Evolutionary conservation across 1,139 yeast genomes (phyloP).

Genomic region (Diutina catenulata): DNA sequence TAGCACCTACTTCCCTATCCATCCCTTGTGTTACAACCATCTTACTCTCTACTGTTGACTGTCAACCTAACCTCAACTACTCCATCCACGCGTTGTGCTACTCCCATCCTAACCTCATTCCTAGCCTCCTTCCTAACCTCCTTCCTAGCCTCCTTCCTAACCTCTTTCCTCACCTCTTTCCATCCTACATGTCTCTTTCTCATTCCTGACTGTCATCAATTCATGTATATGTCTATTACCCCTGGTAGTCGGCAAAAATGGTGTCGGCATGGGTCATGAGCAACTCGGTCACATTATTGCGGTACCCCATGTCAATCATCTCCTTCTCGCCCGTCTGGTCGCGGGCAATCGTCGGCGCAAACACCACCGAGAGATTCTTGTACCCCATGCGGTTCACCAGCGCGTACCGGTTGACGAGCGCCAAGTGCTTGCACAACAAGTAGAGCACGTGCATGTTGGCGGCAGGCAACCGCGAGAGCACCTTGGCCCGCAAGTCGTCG

Average conservation of each 20-base stretch:
- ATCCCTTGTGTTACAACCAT: too few relatives aligned
- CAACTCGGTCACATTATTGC: conserved; percentile 73
- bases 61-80: too few relatives aligned
- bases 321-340: conserved; percentile 78
- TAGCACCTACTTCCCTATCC: too few relatives aligned
- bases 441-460: conserved; percentile 55
- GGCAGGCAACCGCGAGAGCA: conserved; percentile 37
- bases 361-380: conserved; percentile 79
- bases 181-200: too few relatives aligned
- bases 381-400: conserved; percentile 62
- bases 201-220: too few relatives aligned
- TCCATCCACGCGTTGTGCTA: too few relatives aligned
- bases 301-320: conserved; percentile 71
- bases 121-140: too few relatives aligned
- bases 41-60: too few relatives aligned
- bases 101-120: too few relatives aligned
- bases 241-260: conserved; percentile 17
- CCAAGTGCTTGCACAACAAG: conserved; percentile 52
- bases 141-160: too few relatives aligned
- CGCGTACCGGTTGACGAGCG: conserved; percentile 37
- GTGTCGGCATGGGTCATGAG: conserved; percentile 44
- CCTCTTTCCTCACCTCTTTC: too few relatives aligned
- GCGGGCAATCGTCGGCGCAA: conserved; percentile 88
- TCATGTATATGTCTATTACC: too few relatives aligned
- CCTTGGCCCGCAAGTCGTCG: conserved; percentile 22